These are phyloP conservation scores for Tilletia horrida DNA, from an alignment of 1,284 basidiomycete genomes.

Conservation along the genomic window DNA sequence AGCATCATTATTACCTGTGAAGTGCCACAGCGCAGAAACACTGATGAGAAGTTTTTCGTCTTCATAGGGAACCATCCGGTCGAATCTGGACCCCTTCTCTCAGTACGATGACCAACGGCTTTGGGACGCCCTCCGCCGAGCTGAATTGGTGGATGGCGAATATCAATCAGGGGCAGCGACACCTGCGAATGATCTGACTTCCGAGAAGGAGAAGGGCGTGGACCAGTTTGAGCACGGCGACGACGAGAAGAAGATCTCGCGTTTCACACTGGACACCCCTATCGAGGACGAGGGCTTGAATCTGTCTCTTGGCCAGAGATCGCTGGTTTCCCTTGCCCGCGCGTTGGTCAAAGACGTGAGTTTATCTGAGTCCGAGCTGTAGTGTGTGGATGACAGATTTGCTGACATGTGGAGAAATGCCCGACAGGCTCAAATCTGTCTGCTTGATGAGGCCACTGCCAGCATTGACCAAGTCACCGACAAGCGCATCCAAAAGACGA, in stretches of 20 bases:
- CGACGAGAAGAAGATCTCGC: constrained; percentile 33
- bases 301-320: constrained; percentile 54
- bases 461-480: constrained; percentile 75
- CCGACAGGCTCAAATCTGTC: constrained; percentile 31
- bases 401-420: neutral
- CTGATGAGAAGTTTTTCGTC: neutral
- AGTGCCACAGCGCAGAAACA: no score
- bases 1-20: no score
- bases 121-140: constrained; percentile 53
- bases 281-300: constrained; percentile 54
- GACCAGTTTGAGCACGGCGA: constrained; percentile 25
- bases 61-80: constrained; percentile 50
- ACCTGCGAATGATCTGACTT: neutral
- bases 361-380: constrained; percentile 11
- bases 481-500: constrained; percentile 78
- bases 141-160: constrained; percentile 47
- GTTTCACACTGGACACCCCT: constrained; percentile 49
- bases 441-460: constrained; percentile 71
- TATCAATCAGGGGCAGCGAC: neutral
- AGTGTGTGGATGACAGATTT: no score
- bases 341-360: constrained; percentile 49
- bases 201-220: constrained; percentile 26
- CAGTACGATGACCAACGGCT: constrained; percentile 54
- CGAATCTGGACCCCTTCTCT: constrained; percentile 55
- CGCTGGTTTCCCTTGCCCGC: constrained; percentile 54